These are phyloP conservation scores for Skeletonema menzelii DNA, from an alignment of 108 stramenopile genomes.

Conservation along the genomic window DNA sequence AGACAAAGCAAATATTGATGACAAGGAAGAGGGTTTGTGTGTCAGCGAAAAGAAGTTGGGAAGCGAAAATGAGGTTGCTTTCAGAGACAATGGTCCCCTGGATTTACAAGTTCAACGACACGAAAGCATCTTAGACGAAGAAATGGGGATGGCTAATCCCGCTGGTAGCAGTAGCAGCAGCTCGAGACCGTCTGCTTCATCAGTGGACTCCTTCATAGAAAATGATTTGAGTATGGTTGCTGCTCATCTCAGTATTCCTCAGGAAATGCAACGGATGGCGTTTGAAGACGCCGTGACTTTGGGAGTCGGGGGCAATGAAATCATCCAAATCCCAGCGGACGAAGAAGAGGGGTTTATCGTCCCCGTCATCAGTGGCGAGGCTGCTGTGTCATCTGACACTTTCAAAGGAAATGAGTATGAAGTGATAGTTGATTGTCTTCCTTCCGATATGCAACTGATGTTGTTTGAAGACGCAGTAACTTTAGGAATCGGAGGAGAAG, in stretches of 20 bases:
- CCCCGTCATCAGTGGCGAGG: no score
- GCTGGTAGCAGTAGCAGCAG: neutral
- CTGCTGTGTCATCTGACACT: no score
- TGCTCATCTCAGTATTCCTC: neutral
- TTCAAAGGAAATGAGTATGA: no score
- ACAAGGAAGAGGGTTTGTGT: neutral
- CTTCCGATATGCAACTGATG: no score
- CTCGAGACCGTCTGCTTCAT: neutral
- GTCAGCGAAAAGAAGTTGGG: neutral
- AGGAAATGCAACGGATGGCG: neutral
- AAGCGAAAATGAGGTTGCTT: neutral
- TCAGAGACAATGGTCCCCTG: neutral
- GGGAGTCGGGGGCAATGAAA: neutral
- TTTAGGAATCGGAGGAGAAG: no score
- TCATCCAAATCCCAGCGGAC: neutral
- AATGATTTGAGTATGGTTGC: neutral
- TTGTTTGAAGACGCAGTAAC: no score
- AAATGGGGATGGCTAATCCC: neutral
- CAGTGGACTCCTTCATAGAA: neutral
- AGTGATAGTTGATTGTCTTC: no score
- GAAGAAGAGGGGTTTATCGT: no score
- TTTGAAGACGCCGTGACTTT: neutral
- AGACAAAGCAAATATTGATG: neutral
- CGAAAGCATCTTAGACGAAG: neutral
- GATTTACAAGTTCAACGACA: neutral